phyloP scores from a whole-genome alignment of 2,329 filamentous ascomycete genomes.

The Magnaporthiopsis rhizophila region DNA sequence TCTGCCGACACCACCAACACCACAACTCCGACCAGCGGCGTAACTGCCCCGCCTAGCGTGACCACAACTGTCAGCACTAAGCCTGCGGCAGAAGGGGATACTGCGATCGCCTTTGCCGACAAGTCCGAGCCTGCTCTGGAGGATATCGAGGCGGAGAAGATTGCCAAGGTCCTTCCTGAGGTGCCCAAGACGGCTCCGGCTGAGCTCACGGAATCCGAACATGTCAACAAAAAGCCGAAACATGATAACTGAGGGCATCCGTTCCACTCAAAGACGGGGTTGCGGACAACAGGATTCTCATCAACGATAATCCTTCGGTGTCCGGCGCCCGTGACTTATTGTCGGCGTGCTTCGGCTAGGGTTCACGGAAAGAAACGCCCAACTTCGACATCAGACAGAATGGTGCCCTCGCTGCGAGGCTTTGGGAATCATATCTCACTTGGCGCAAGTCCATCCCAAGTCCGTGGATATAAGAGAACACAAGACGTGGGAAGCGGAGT shows the following conservation, averaged over 20 bases:
- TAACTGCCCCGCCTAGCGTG: background rate
- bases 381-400: background rate
- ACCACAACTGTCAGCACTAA: background rate
- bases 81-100: background rate
- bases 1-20: background rate
- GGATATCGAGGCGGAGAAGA: slow-evolving; percentile 15
- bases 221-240: slow-evolving; percentile 20
- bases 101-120: background rate
- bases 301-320: background rate
- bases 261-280: background rate
- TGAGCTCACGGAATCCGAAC: slow-evolving; percentile 10
- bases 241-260: slow-evolving; percentile 6
- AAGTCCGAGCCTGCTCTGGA: slow-evolving; percentile 8
- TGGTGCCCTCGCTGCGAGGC: slow-evolving; percentile 11
- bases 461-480: background rate
- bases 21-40: background rate
- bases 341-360: background rate
- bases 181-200: slow-evolving; percentile 19
- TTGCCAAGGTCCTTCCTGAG: slow-evolving; percentile 20
- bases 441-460: slow-evolving; percentile 10
- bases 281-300: background rate
- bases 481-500: too few species aligned
- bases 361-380: background rate
- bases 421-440: slow-evolving; percentile 19
- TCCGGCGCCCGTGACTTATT: background rate